Evolutionary conservation across 164 flowering plant species (phyloP), one percentile per base, ranked within the genome.

Genomic region (Magnolia sinica): DNA sequence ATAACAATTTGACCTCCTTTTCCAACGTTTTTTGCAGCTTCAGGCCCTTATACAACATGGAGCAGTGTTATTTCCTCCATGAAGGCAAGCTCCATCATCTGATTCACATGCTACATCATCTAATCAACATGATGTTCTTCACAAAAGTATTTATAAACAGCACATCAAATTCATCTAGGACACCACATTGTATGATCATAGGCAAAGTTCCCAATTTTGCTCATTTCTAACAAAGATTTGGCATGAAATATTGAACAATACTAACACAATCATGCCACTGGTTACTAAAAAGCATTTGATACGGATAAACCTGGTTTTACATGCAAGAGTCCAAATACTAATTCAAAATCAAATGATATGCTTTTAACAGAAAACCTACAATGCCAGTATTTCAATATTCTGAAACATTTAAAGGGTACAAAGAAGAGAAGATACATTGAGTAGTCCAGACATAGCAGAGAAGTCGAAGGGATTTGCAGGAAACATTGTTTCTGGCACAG

Each of bases 381-480:
- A 45, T 29, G 52, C 8, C 52, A 37, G 49, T 18, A 13, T 8
- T 49, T 23, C 52, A 29, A 52, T 20, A 49, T 14, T 6, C n/a
- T 22, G 20, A 18, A 70, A 50, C 7, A 8, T 10, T 29, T 16
- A 70, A 31, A 18, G 45, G 7, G 29, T 72, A 7, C 5, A 68
- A 18, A 49, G 37, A 64, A 74, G 50, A 65, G 24, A 55, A 76
- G 49, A 67, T 87, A 93, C 98, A 86, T 91, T 92, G 27, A 94
- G 92, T 61, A 94, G 84, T 79, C 90, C 90, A 58, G 86, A 22
- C 94, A 94, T 88, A 19, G 94, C 90, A 22, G 98, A 94, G 77
- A 94, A 90, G 87, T 92, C 98, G 80, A 94, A 94, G 67, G 95
- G 87, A 82, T 89, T 85, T 71, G 86, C 51, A 50, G 84, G 82